Base-by-base conservation (phyloP, 768 basidiomycete genomes). In the Kwoniella bestiolae region DNA sequence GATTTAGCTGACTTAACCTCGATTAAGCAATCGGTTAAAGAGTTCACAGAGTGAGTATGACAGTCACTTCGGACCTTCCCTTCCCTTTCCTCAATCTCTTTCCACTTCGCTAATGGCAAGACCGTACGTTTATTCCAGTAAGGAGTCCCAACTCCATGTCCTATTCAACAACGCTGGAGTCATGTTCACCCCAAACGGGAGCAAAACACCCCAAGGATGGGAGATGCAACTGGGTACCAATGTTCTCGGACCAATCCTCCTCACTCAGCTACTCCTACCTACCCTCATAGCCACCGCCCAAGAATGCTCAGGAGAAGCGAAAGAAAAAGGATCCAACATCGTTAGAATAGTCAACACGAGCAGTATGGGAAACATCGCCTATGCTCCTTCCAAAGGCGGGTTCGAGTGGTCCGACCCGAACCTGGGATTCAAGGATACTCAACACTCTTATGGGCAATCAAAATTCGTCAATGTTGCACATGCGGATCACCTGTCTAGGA, bases 161-260 rank as follows among this genome's bases (percentile, higher is more conserved):
- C 26, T 29, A 34, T 29, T 53, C 52, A 53, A 53, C 21, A 29
- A 28, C 28, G 52, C 52, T 16, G 52, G 52, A 25, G 52, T 53
- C 11, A 53, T 53, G 52, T 53, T 53, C 52, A 6, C 52, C 9
- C 52, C 52, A 7, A 53, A 53, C 21, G 52, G 52, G 5, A 53
- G 52, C 23, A 53, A 53, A 21, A 53, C 52, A 5, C 9, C 11
- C 6, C 28, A 53, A 28, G 52, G 52, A 53, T 53, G 21, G 6
- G 52, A 53, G 28, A 7, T 53, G 26, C 52, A 53, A 29, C 21
- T 53, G 14, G 52, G 52, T 29, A 53, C 52, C 6, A 53, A 53
- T 21, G 11, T 9, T 7, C 14, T 53, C 8, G 52, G 52, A 6
- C 52, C 26, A 8, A 29, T 53, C 26, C 16, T 34, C 8, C 21